Conservation (phyloP, 441 rosid genomes). For the Eruca vesicaria region DNA sequence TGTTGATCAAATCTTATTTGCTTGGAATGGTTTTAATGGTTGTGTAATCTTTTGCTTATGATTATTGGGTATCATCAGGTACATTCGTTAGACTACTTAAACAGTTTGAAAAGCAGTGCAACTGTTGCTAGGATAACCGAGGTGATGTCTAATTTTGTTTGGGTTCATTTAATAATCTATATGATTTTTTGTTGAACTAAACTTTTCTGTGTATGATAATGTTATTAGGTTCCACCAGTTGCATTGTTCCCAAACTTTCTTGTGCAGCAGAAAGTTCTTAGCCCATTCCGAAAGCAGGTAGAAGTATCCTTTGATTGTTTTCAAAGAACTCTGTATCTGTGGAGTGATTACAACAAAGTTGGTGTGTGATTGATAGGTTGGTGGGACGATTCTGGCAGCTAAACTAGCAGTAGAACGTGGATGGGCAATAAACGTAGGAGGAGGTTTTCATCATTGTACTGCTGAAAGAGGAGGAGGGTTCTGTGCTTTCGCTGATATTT, state of each 20-base stretch:
- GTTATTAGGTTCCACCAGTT: slow-evolving; percentile 81
- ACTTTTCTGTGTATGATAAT: slow-evolving; percentile 4
- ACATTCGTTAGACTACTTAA: slow-evolving; percentile 71
- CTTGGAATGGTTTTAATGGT: too few relatives aligned
- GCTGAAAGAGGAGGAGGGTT: slow-evolving; percentile 85
- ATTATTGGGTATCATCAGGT: slow-evolving; percentile 47
- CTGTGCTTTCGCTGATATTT: slow-evolving; percentile 91
- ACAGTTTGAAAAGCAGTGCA: slow-evolving; percentile 69
- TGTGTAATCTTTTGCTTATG: not conserved
- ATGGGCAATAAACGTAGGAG: slow-evolving; percentile 96
- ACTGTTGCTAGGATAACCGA: slow-evolving; percentile 80
- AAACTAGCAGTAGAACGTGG: slow-evolving; percentile 86
- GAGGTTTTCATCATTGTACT: slow-evolving; percentile 97
- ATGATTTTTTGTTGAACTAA: not conserved
- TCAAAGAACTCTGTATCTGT: not conserved
- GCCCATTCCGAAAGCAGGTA: slow-evolving; percentile 87
- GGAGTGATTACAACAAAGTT: not conserved
- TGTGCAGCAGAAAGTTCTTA: slow-evolving; percentile 76
- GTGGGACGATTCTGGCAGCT: slow-evolving; percentile 90
- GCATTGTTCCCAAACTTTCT: slow-evolving; percentile 76
- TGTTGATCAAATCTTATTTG: too few relatives aligned
- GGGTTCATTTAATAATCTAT: not conserved
- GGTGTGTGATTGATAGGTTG: slow-evolving; percentile 54
- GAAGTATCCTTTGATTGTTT: not conserved
- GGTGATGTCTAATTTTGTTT: slow-evolving; percentile 35